phyloP scores from a whole-genome alignment of 192 early-diverging fungal species.

The Coemansia brasiliensis region DNA sequence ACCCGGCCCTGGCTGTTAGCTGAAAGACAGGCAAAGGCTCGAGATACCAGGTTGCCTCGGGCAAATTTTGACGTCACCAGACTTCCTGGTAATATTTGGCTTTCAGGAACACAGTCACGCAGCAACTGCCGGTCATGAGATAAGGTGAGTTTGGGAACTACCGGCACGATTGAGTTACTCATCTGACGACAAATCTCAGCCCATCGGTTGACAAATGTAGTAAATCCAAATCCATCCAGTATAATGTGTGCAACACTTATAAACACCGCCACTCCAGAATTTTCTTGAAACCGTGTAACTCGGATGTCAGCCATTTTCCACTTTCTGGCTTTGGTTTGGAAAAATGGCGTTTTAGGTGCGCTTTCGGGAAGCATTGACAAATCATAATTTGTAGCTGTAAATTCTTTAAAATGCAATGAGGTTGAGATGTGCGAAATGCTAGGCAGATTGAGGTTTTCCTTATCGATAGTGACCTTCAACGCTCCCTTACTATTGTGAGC shows the following conservation, averaged over 20 bases:
- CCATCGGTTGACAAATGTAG: constrained; percentile 18
- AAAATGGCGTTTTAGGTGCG: background rate
- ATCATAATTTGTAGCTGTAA: background rate
- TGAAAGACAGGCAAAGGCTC: no score
- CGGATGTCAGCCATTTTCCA: constrained; percentile 9
- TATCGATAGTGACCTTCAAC: constrained; percentile 4
- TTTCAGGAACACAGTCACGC: background rate
- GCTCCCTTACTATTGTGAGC: background rate
- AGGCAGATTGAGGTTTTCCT: constrained; percentile 8
- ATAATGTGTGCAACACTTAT: constrained; percentile 8
- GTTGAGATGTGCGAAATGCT: background rate
- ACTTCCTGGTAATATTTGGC: no score
- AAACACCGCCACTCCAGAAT: constrained; percentile 24
- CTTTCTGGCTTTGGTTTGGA: background rate
- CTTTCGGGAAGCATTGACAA: background rate
- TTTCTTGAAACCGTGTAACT: constrained; percentile 12
- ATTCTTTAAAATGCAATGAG: constrained; percentile 3
- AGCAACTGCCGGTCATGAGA: background rate
- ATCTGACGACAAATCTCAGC: constrained; percentile 4
- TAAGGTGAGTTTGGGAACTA: background rate
- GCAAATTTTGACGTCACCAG: no score
- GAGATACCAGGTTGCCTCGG: no score
- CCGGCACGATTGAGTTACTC: no score
- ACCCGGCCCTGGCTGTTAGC: no score
- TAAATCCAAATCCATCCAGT: constrained; percentile 18